These are phyloP conservation scores for Mortierella sp. DNA, from an alignment of 371 early-diverging fungal genomes.

Conservation along the genomic window DNA sequence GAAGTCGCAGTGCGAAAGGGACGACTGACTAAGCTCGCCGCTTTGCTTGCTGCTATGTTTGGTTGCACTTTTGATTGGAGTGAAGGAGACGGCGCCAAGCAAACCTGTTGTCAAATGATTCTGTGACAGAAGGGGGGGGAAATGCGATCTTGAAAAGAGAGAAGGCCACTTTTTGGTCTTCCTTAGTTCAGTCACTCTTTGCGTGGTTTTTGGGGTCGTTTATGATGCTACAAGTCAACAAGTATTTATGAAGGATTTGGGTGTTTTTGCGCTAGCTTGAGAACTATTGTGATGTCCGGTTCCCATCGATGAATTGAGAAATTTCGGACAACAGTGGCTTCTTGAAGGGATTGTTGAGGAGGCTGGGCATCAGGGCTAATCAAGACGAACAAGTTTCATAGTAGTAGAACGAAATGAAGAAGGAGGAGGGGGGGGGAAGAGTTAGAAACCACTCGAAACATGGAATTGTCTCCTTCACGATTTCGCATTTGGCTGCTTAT, in stretches of 20 bases:
- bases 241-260: neutral
- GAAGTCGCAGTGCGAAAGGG: neutral
- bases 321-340: constrained; percentile 36
- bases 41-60: too few relatives aligned
- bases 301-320: constrained; percentile 37
- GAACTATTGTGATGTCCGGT: neutral
- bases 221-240: too few relatives aligned
- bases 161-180: too few relatives aligned
- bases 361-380: constrained; percentile 39
- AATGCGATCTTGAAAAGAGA: too few relatives aligned
- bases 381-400: neutral
- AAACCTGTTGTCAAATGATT: too few relatives aligned
- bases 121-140: too few relatives aligned
- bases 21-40: too few relatives aligned
- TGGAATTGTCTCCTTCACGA: too few relatives aligned
- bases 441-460: neutral
- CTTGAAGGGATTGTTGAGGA: constrained; percentile 20
- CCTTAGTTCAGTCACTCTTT: too few relatives aligned
- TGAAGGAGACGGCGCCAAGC: neutral
- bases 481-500: neutral
- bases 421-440: neutral
- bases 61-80: too few relatives aligned
- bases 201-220: too few relatives aligned
- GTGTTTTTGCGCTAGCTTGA: neutral
- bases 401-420: neutral